phyloP scores from a whole-genome alignment of 2,329 filamentous ascomycete species.

The Aphanoascus verrucosus region DNA sequence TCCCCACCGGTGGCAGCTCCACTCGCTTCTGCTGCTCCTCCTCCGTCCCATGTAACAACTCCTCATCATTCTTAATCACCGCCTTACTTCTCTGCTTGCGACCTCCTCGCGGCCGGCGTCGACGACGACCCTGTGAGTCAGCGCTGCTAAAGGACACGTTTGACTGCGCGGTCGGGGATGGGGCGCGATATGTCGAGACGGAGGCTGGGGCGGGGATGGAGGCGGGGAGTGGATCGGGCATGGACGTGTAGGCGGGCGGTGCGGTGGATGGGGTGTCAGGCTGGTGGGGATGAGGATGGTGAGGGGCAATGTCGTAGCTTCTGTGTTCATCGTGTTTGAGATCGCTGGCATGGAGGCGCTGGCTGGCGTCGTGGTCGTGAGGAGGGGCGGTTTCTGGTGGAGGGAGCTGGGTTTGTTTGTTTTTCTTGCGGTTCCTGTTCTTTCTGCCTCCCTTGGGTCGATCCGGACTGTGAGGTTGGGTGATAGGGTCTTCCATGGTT shows the following conservation, averaged over 20 bases:
- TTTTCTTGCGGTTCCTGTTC: conserved; percentile 1
- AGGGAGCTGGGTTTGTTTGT: not conserved
- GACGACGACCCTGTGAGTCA: not conserved
- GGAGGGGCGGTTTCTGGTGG: not conserved
- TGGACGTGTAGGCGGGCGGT: conserved; percentile 8
- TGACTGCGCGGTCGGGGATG: conserved; percentile 1
- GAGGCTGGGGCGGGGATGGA: not conserved
- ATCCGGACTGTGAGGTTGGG: not conserved
- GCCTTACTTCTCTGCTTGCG: conserved; percentile 2
- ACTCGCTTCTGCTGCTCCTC: not conserved
- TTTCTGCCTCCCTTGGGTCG: not conserved
- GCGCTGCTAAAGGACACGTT: not conserved
- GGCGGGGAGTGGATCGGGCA: not conserved
- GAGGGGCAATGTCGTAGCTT: not conserved
- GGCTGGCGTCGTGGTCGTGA: not conserved
- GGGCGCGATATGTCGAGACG: not conserved
- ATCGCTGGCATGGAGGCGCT: not conserved
- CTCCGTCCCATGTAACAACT: not conserved
- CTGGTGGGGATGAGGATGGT: not conserved
- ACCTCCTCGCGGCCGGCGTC: not conserved
- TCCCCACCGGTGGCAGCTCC: not conserved
- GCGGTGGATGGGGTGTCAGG: conserved; percentile 2
- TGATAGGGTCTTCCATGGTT: not conserved
- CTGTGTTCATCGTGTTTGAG: not conserved
- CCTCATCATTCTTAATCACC: conserved; percentile 1